Base-by-base conservation (phyloP, 352 stramenopile genomes). In the Pythium rishiriense region DNA sequence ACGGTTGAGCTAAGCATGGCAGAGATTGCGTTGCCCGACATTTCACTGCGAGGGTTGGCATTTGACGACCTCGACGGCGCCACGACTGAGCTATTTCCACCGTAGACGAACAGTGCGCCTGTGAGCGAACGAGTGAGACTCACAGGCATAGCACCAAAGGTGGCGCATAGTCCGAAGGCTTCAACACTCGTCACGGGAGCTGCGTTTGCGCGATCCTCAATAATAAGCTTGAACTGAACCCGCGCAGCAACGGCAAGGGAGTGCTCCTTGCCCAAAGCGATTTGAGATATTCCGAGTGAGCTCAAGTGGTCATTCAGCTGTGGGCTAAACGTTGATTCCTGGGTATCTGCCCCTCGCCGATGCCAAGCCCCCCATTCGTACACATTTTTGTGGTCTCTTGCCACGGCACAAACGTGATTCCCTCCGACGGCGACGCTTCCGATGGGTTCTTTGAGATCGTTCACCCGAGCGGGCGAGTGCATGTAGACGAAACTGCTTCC, bases 401-500 rank as follows among this genome's bases (percentile, higher is more conserved):
- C 69, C n/a, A 90, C 69, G 14, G 83, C 83, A 45, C 81, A 92
- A 2, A 88, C 76, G 52, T 89, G 81, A 46, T 93, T 93, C 3
- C 81, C 83, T 29, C 81, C 81, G 26, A 93, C 70, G 2, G 73
- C 68, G 12, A 92, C 66, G 39, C 53, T 74, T 0, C 74, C 69
- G 14, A 92, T 85, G 0, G 81, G 72, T 15, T 90, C 79, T 21
- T 85, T 85, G 2, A 92, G 55, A 1, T 74, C 62, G 28, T 91
- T 68, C 25, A 93, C 72, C 0, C 83, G 75, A 26, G 74, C 79
- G 4, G 81, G 81, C 5, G 78, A 75, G n/a, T 79, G 74, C 57
- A 91, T 88, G 66, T 82, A 93, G 8, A 90, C 82, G 31, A 90
- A 93, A 53, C 76, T 91, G 59, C 78, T 91, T 26, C 83, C 74